Base-by-base conservation (phyloP, 495 filamentous ascomycete genomes). In the Aspergillus avenaceus region DNA sequence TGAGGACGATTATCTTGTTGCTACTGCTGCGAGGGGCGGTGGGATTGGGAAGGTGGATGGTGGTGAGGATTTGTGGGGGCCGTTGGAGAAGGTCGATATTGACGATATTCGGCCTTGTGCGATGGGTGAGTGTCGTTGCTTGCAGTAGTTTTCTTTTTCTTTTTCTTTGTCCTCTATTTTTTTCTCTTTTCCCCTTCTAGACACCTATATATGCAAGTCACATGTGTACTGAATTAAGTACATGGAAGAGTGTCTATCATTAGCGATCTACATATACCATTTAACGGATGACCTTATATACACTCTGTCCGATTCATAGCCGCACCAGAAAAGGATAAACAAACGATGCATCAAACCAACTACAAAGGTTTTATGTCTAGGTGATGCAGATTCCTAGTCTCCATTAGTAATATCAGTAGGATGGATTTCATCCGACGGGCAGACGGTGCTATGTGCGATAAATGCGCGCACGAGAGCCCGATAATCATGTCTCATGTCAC, bases 1-100 rank as follows among this genome's bases (percentile, higher is more conserved):
- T 58, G 81, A 81, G 57, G 58, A 73, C 42, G 72, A 84, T 48
- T 88, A 80, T 54, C 78, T 88, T 56, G 64, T 88, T 54, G 80
- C 75, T 11, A 79, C 76, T 26, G 79, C 82, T 7, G 72, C 73
- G 21, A 64, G 63, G 18, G 69, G 66, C 0, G 56, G 41, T 22
- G 53, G 58, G 2, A 42, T 74, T 13, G 71, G 72, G 3, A 19
- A 50, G 18, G 37, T 11, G 5, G 43, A 27, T 50, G 34, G 37
- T 11, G 40, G 18, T 24, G 37, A 16, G 34, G 23, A 13, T 48
- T 40, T 45, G 12, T 67, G 64, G 62, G 24, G 41, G 42, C 19
- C 14, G 21, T 54, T 70, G 47, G 36, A 50, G 45, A 46, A 40
- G 28, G 41, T 70, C 40, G 64, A 70, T 53, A 63, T 70, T 36